Evolutionary conservation across 2,329 filamentous ascomycete genomes (phyloP), one percentile per base, ranked within the genome.

Genomic region (Exophiala viscosa): DNA sequence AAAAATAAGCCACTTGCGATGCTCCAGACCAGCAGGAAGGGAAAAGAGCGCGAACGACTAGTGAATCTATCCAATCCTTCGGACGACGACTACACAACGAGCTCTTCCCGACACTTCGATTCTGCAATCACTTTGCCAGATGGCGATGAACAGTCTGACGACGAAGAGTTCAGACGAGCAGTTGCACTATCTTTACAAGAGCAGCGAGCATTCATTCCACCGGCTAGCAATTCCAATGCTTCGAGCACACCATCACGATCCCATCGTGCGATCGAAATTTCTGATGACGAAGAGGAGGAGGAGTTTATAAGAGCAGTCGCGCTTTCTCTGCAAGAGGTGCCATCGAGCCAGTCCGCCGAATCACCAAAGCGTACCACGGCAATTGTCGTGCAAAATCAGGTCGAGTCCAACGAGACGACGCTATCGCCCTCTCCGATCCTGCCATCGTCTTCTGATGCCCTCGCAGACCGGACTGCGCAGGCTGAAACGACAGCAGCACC

Each of bases 111-210:
- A 10, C 34, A 10, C 34, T 36, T 10, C 34, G 34, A 15, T 15
- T 10, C 11, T 13, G 34, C 34, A 9, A 10, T 36, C 34, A 36
- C 11, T 18, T 32, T 14, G 23, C 36, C n/a, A n/a, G 45, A 49
- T 31, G 42, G 20, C 7, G 35, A 55, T 33, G 33, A 40, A 17
- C 45, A 43, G 6, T 45, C 50, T 17, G 59, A 65, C 0, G 70
- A 72, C 32, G 69, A 71, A 39, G 67, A 70, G 8, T 53, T 73
- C 10, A 67, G 56, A 43, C 44, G 42, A 36, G 66, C 66, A 5
- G 66, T 67, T 49, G 60, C 58, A 1, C 43, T 68, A 28, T 67
- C 65, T 7, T 43, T 69, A 11, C 56, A 59, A 44, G 54, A 64
- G 7, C 43, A 62, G 35, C 35, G 43, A 13, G 43, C 34, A 10